Conservation (phyloP, 495 filamentous ascomycete genomes). For the Penicillium robsamsonii region DNA sequence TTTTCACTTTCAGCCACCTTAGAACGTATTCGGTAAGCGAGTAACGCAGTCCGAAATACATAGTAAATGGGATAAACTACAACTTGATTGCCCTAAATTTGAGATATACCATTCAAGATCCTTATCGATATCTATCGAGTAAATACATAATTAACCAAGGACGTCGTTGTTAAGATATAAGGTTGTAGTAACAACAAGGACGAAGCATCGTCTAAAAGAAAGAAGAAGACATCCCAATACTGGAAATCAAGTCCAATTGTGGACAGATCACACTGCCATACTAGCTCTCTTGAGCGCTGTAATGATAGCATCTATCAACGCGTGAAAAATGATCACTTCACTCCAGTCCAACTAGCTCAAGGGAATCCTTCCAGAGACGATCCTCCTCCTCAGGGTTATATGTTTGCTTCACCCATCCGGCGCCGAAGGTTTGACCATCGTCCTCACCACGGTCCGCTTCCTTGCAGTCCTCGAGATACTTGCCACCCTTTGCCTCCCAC, state of each 20-base stretch:
- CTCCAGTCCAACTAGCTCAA: constrained; percentile 33
- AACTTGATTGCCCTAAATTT: no score
- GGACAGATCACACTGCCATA: neutral
- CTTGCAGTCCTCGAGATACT: constrained; percentile 37
- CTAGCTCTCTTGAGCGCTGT: neutral
- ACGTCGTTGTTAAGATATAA: no score
- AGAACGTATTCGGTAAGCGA: no score
- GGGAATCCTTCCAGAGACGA: constrained; percentile 39
- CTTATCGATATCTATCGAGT: no score
- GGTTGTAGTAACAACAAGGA: neutral
- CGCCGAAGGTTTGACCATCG: constrained; percentile 16
- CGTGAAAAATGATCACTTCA: neutral
- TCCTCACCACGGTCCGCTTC: constrained; percentile 19
- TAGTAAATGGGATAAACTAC: no score
- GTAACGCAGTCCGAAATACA: no score
- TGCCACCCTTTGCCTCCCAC: constrained; percentile 38
- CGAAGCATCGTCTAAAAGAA: neutral
- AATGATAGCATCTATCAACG: neutral
- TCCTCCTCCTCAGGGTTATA: constrained; percentile 35
- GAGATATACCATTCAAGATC: no score
- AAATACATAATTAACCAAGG: no score
- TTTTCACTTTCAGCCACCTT: neutral
- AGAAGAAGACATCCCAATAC: neutral
- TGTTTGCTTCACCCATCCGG: constrained; percentile 33
- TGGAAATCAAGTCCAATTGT: neutral